phyloP scores from a whole-genome alignment of 2,329 filamentous ascomycete genomes.

The Bretziella fagacearum region DNA sequence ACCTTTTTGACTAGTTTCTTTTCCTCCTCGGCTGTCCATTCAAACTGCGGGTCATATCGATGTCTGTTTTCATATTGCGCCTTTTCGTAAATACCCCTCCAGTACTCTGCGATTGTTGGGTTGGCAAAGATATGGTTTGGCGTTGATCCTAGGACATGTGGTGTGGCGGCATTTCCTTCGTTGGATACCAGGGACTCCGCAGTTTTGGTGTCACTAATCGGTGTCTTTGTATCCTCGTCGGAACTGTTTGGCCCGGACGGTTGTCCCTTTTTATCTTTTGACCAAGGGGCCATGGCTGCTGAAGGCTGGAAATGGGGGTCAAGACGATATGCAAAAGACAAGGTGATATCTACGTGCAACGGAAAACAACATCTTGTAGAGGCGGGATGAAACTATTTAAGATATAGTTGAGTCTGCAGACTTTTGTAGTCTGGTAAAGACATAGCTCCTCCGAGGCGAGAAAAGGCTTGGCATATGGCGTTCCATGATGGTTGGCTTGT shows the following conservation, averaged over 20 bases:
- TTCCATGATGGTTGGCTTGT: too few relatives aligned
- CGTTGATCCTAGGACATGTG: conserved; percentile 16
- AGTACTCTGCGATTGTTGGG: conserved; percentile 34
- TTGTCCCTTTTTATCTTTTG: background rate
- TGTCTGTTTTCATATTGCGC: conserved; percentile 43
- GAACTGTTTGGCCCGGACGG: background rate
- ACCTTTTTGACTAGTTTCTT: conserved; percentile 26
- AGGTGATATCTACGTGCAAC: too few relatives aligned
- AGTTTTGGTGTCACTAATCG: background rate
- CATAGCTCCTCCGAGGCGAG: too few relatives aligned
- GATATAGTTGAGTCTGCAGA: too few relatives aligned
- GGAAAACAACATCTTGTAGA: too few relatives aligned
- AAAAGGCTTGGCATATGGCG: too few relatives aligned
- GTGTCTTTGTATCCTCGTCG: background rate
- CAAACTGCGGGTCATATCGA: conserved; percentile 32
- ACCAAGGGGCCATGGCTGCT: background rate
- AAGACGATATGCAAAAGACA: too few relatives aligned
- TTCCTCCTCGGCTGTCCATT: conserved; percentile 33
- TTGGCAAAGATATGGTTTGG: conserved; percentile 34
- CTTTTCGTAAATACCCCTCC: conserved; percentile 35
- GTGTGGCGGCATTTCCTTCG: conserved; percentile 13
- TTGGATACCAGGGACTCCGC: conserved; percentile 4
- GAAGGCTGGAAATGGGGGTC: background rate
- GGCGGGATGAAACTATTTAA: too few relatives aligned
- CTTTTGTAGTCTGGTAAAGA: too few relatives aligned